phyloP scores from a whole-genome alignment of 2,329 filamentous ascomycete genomes.

The Aspergillus japonicus region DNA sequence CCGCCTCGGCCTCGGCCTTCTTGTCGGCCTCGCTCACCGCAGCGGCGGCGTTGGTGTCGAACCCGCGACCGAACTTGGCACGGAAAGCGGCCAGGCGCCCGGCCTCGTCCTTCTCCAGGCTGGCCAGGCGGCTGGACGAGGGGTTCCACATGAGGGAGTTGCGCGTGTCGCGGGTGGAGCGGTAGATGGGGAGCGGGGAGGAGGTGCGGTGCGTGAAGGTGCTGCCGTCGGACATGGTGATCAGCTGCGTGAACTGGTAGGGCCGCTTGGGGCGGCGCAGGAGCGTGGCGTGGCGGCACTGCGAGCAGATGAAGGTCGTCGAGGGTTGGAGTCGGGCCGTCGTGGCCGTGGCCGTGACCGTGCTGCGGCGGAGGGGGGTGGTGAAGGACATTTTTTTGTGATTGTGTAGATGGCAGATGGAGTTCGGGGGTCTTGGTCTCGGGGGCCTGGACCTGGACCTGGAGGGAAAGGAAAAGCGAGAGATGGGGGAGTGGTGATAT shows the following conservation, averaged over 20 bases:
- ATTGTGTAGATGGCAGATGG: too few species aligned
- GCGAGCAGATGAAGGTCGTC: conserved; percentile 51
- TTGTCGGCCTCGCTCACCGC: conserved; percentile 10
- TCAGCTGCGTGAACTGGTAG: conserved; percentile 95
- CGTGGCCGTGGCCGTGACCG: conserved; percentile 33
- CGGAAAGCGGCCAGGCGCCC: conserved; percentile 85
- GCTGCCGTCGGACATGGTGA: conserved; percentile 87
- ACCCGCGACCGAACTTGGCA: conserved; percentile 76
- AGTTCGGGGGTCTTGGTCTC: too few species aligned
- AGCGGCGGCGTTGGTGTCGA: conserved; percentile 58
- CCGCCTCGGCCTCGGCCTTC: conserved; percentile 35
- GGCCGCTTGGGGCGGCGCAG: conserved; percentile 85
- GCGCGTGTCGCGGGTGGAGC: conserved; percentile 74
- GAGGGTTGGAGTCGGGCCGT: conserved; percentile 22
- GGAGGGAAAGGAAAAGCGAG: neutral
- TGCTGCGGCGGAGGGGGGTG: conserved; percentile 36
- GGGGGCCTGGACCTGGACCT: too few species aligned
- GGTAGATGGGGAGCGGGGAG: conserved; percentile 57
- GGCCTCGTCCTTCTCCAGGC: conserved; percentile 93
- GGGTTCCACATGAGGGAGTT: conserved; percentile 94
- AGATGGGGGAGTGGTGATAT: neutral
- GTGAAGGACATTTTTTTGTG: conserved; percentile 34
- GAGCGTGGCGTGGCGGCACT: conserved; percentile 79
- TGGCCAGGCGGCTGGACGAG: conserved; percentile 72
- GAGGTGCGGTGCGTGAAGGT: conserved; percentile 61